Evolutionary conservation across 208 protist genomes (phyloP).

Genomic region (Acanthamoeba healyi): DNA sequence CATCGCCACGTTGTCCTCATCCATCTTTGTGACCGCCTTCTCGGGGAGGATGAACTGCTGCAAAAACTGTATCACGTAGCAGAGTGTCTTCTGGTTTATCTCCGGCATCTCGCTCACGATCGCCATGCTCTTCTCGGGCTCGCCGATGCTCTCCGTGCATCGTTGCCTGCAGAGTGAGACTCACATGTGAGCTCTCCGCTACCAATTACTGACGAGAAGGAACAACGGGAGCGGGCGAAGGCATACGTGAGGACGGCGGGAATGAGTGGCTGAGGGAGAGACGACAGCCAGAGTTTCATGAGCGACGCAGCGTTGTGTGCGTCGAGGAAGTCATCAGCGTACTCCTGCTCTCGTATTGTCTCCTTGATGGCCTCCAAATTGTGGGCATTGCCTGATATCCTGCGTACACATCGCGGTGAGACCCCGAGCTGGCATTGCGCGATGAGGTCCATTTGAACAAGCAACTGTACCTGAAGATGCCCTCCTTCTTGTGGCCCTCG

Average conservation of each 20-base stretch:
- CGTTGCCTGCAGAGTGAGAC: background rate
- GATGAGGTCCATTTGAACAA: background rate
- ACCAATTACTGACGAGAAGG: background rate
- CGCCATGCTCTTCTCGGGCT: conserved; percentile 50
- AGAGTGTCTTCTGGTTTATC: conserved; percentile 1
- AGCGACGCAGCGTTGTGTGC: conserved; percentile 41
- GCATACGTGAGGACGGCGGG: background rate
- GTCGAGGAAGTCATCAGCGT: conserved; percentile 44
- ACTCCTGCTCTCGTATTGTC: conserved; percentile 29
- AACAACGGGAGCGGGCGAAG: background rate
- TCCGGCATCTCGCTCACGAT: conserved; percentile 53
- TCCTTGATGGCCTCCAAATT: conserved; percentile 51
- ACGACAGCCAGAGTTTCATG: conserved; percentile 41
- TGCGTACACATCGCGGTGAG: background rate
- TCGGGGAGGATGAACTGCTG: conserved; percentile 55
- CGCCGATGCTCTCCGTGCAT: conserved; percentile 57
- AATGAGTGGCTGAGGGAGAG: conserved; percentile 11
- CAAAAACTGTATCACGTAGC: conserved; percentile 56
- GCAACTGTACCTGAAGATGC: conserved; percentile 38
- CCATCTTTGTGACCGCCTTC: conserved; percentile 66
- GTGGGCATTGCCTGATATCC: conserved; percentile 43
- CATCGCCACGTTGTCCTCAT: conserved; percentile 68
- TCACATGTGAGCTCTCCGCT: background rate
- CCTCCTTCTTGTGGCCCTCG: conserved; percentile 67
- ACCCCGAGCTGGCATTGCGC: background rate